phyloP scores from a whole-genome alignment of 768 basidiomycete species.

The Pisolithus sp. region DNA sequence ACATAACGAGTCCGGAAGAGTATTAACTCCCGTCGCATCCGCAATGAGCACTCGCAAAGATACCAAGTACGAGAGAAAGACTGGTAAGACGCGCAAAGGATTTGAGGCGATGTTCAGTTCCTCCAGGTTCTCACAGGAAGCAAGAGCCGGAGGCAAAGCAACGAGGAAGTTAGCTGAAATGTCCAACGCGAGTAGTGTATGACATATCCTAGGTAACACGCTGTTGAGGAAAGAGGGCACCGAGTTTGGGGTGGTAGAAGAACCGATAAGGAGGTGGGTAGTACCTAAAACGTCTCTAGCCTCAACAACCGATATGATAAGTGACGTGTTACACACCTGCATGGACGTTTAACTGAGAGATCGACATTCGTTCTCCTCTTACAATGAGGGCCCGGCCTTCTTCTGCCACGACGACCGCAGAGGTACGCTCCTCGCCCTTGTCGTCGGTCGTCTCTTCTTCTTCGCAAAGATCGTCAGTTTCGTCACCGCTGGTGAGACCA shows the following conservation, averaged over 20 bases:
- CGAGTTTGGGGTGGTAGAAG: conserved; percentile 67
- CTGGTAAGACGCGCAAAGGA: conserved; percentile 84
- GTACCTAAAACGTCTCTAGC: conserved; percentile 49
- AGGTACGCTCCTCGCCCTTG: conserved; percentile 63
- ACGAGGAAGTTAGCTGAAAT: conserved; percentile 84
- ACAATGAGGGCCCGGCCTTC: conserved; percentile 83
- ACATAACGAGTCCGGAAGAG: conserved; percentile 68
- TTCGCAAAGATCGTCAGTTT: conserved; percentile 46
- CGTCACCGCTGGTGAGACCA: conserved; percentile 48
- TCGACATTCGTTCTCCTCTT: conserved; percentile 55
- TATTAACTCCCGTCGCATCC: conserved; percentile 80
- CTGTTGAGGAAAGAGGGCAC: conserved; percentile 70
- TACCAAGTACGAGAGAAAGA: conserved; percentile 71
- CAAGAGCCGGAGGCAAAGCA: conserved; percentile 76
- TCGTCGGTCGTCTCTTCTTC: conserved; percentile 45
- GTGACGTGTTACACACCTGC: conserved; percentile 48
- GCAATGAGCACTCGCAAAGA: conserved; percentile 85
- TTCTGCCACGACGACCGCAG: conserved; percentile 73
- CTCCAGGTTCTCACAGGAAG: conserved; percentile 75
- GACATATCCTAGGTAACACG: conserved; percentile 64
- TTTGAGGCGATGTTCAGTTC: conserved; percentile 93
- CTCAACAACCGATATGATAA: background rate
- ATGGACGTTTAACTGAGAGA: conserved; percentile 57
- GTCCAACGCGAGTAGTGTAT: conserved; percentile 85
- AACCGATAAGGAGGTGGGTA: conserved; percentile 89